Base-by-base conservation (phyloP, 2,329 filamentous ascomycete species). In the Leptographium galeiforme region DNA sequence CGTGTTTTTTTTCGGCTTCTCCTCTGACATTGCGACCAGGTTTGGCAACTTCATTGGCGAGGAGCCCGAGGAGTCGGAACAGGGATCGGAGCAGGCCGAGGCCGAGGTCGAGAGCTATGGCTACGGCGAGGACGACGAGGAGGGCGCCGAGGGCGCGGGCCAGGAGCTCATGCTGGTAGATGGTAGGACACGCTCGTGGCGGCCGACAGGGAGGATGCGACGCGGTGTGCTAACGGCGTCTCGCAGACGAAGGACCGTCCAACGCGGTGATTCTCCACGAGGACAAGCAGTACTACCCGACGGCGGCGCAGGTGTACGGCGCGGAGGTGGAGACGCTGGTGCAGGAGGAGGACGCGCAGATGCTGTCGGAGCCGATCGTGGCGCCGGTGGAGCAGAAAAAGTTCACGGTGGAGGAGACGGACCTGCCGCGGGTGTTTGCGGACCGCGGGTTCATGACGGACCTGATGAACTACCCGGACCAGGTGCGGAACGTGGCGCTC, bases 11-110 rank as follows among this genome's bases (percentile, higher is more conserved):
- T 10, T 32, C 25, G 25, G 3, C 10, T 1, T 38, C 32, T 32
- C 16, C 7, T 57, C 60, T 61, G 55, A 63, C 57, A 36, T 54
- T 46, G 50, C 50, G 41, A 38, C 45, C 61, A 94, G 89, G 76
- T 97, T 97, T 72, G 91, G 91, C 65, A 97, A 97, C 74, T 97
- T 93, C 71, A 95, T 97, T 66, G 93, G 93, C 65, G 93, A 96
- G 70, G 88, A 88, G 63, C 85, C 72, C 61, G 78, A 83, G 67
- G 85, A 85, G 67, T 93, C 88, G 54, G 90, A 95, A 65, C 85
- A 87, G 64, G 91, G 90, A 64, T 91, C 88, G 62, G 82, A 89
- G 66, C 80, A 81, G 64, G 82, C 84, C 66, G 80, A 57, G 32
- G 53, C 82, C 61, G 84, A 86, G 67, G 81, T 82, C 55, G 80